These are phyloP conservation scores for Cicer bijugum DNA, from an alignment of 306 rosid genomes.

Conservation along the genomic window DNA sequence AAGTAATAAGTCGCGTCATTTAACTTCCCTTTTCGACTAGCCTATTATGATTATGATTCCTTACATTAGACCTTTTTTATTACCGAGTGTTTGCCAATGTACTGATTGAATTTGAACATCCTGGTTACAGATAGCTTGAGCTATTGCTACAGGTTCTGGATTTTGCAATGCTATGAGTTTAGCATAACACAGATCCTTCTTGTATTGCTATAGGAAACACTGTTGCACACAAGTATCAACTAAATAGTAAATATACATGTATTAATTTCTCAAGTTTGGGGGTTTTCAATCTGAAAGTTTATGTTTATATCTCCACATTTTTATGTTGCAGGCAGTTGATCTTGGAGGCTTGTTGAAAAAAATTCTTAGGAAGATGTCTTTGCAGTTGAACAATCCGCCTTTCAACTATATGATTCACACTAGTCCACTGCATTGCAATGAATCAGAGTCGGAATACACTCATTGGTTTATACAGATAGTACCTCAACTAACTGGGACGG, in stretches of 20 bases:
- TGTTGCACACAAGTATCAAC: conserved; percentile 17
- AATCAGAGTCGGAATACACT: conserved; percentile 53
- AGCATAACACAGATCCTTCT: conserved; percentile 7
- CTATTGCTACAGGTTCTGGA: neutral
- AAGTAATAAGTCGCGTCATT: neutral
- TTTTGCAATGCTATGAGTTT: neutral
- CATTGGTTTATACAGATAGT: conserved; percentile 88
- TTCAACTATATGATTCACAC: conserved; percentile 86
- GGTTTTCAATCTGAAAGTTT: conserved; percentile 17
- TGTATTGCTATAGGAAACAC: neutral
- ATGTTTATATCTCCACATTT: conserved; percentile 22
- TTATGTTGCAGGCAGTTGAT: conserved; percentile 71
- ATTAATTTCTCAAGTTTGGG: neutral
- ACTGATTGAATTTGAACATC: neutral
- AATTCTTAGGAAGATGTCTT: conserved; percentile 69
- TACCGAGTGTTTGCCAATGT: neutral
- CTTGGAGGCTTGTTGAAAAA: conserved; percentile 78
- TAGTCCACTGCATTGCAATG: conserved; percentile 53
- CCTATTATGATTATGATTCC: neutral
- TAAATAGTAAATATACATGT: conserved; percentile 16
- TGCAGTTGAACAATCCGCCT: conserved; percentile 83
- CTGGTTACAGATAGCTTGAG: neutral
- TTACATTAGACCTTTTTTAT: neutral
- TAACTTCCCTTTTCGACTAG: neutral
- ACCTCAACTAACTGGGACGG: conserved; percentile 67